phyloP scores from a whole-genome alignment of 202 grass and related monocot genomes.

The Bolboschoenoplectus hybrid region DNA sequence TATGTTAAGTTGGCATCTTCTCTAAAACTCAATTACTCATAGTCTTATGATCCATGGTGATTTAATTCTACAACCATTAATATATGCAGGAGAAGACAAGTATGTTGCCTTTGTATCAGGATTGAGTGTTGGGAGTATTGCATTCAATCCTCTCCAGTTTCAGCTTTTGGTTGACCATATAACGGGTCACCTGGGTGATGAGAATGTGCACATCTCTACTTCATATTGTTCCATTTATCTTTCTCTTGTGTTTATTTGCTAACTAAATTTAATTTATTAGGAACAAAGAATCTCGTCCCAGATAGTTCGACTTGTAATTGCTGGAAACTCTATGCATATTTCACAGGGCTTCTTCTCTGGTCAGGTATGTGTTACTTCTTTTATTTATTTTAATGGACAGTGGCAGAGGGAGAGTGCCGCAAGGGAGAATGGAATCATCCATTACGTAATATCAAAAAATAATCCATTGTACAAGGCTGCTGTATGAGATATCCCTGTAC shows the following conservation, averaged over 20 bases:
- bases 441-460: background rate
- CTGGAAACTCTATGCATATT: slow-evolving; percentile 85
- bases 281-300: slow-evolving; percentile 89
- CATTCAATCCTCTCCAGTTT: slow-evolving; percentile 97
- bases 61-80: slow-evolving; percentile 2
- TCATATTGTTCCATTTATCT: slow-evolving; percentile 39
- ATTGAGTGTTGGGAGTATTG: slow-evolving; percentile 64
- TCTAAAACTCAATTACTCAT: background rate
- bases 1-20: background rate
- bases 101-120: slow-evolving; percentile 87
- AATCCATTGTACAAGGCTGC: background rate
- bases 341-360: slow-evolving; percentile 67
- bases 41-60: background rate
- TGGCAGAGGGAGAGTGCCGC: background rate
- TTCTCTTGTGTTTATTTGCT: background rate
- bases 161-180: slow-evolving; percentile 99
- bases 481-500: background rate
- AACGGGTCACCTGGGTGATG: slow-evolving; percentile 93
- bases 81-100: slow-evolving; percentile 83
- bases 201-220: slow-evolving; percentile 66
- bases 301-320: slow-evolving; percentile 79
- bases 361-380: slow-evolving; percentile 60
- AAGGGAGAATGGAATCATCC: background rate
- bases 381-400: background rate
- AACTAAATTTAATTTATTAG: slow-evolving; percentile 46